Evolutionary conservation across 768 basidiomycete genomes (phyloP).

Genomic region (Termitomyces eurrhizus): DNA sequence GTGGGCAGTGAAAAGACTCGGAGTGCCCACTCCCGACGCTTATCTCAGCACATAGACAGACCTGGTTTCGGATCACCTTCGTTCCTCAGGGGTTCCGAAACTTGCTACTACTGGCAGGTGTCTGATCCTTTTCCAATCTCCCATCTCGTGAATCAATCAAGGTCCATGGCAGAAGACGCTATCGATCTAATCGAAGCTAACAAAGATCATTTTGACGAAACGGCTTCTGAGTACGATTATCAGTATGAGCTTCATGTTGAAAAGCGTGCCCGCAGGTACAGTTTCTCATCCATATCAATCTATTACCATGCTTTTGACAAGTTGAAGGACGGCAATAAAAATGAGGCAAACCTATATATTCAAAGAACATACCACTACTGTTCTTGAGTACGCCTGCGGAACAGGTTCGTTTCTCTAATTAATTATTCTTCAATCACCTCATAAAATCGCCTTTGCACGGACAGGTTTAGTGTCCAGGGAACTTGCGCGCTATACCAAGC

Average conservation of each 20-base stretch:
- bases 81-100: no score
- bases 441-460: not conserved
- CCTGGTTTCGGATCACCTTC: no score
- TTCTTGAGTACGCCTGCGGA: conserved; percentile 78
- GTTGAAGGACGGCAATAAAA: conserved; percentile 30
- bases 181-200: conserved; percentile 13
- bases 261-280: conserved; percentile 13
- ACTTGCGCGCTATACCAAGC: conserved; percentile 55
- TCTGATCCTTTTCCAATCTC: not conserved
- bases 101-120: not conserved
- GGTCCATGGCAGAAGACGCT: not conserved
- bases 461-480: conserved; percentile 61
- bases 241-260: conserved; percentile 8
- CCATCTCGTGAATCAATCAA: not conserved
- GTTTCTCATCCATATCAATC: conserved; percentile 3
- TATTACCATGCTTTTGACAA: not conserved
- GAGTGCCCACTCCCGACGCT: no score
- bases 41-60: no score
- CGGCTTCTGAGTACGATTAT: conserved; percentile 14
- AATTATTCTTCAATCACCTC: not conserved
- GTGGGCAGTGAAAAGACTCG: no score
- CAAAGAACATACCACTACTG: conserved; percentile 48
- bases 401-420: conserved; percentile 39
- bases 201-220: conserved; percentile 14
- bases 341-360: conserved; percentile 43